phyloP scores from a whole-genome alignment of 2,329 filamentous ascomycete genomes.

The Sarocladium kiliense region DNA sequence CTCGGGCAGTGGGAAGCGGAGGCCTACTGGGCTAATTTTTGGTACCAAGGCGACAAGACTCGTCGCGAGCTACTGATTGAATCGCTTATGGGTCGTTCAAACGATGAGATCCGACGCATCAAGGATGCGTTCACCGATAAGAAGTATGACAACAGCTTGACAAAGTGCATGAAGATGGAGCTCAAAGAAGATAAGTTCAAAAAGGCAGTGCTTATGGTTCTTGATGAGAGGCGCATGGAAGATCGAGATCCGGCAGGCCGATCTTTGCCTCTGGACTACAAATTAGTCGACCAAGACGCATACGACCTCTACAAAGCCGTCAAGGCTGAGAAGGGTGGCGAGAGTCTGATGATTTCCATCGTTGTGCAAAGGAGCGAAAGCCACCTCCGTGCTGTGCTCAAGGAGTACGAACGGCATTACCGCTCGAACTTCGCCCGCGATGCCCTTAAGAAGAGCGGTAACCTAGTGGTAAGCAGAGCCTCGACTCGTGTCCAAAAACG shows the following conservation, averaged over 20 bases:
- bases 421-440: conserved; percentile 80
- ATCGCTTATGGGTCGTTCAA: conserved; percentile 81
- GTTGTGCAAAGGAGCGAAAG: conserved; percentile 74
- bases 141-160: conserved; percentile 77
- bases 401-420: conserved; percentile 69
- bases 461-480: conserved; percentile 74
- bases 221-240: conserved; percentile 81
- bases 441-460: conserved; percentile 81
- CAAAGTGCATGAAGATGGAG: conserved; percentile 85
- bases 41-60: conserved; percentile 85
- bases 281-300: conserved; percentile 66
- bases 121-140: conserved; percentile 88
- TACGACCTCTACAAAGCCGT: conserved; percentile 64
- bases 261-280: conserved; percentile 49
- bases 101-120: conserved; percentile 81
- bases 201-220: conserved; percentile 73
- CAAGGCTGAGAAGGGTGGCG: conserved; percentile 72
- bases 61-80: conserved; percentile 89
- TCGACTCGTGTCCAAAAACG: no score
- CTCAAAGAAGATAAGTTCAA: conserved; percentile 96
- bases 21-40: conserved; percentile 97
- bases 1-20: conserved; percentile 89
- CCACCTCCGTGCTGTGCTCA: conserved; percentile 76
- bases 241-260: conserved; percentile 65
- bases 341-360: conserved; percentile 81